Evolutionary conservation across 257 asterid genomes (phyloP), one percentile per base, ranked within the genome.

Genomic region (Ajuga chamaepitys): DNA sequence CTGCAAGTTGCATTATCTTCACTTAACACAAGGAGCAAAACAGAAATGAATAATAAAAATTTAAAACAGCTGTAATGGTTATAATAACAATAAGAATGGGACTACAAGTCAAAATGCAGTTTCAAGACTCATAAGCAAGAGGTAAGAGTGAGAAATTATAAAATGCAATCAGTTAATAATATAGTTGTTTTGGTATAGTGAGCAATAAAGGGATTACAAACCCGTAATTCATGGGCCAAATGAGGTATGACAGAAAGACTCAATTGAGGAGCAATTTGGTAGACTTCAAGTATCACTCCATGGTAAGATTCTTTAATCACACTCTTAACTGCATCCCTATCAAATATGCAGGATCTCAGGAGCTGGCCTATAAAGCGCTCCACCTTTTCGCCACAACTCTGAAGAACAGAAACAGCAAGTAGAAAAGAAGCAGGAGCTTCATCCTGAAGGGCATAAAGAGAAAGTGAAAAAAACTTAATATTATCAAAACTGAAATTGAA

Each of bases 191-290:
- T 28, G 14, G 44, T 38, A 68, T 32, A 48, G 66, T 56, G 48
- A 75, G 80, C 62, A 68, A 28, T 34, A 53, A 58, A 58, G 71
- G 55, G 75, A 73, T 44, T 65, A 71, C 94, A 48, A 66, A 91
- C 98, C 92, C 74, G 82, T 69, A 91, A 79, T 75, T 86, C 98
- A 53, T 81, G 79, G 61, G 78, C 80, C 82, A 91, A 67, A 79
- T 70, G 73, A 66, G 98, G 98, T 66, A 86, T 78, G 81, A 91
- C 89, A 6, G 91, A 66, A 47, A 81, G 78, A 79, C 87, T 95
- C 80, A 82, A 73, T 72, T 81, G 82, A 55, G 98, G 98, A 78
- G 86, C 80, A 75, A 73, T 77, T 70, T 74, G 84, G 79, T 86
- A 86, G 73, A 88, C 64, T 79, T 86, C 87, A 57, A 78, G 58